These are phyloP conservation scores for Paramecium caudatum DNA, from an alignment of 73 alveolate species.

Conservation along the genomic window DNA sequence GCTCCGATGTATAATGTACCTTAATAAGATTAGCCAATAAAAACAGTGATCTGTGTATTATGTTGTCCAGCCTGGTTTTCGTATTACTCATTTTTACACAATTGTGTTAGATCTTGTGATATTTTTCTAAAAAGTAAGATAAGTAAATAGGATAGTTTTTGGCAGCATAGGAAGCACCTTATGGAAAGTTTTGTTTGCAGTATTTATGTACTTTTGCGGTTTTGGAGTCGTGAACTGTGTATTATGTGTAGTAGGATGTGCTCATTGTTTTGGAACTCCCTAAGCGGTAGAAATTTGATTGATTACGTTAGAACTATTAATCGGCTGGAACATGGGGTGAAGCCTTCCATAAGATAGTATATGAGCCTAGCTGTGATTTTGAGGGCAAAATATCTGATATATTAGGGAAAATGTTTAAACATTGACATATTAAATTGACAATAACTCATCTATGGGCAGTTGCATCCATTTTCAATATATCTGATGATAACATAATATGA, in stretches of 20 bases:
- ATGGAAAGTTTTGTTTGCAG: slow-evolving; percentile 22
- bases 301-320: not conserved
- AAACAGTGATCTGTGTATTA: no score
- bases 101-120: not conserved
- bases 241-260: not conserved
- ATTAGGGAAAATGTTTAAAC: slow-evolving; percentile 20
- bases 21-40: no score
- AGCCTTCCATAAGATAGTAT: not conserved
- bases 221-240: not conserved
- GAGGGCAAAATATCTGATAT: not conserved
- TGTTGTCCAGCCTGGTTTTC: not conserved
- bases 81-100: not conserved
- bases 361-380: not conserved
- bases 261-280: not conserved
- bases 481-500: slow-evolving; percentile 86
- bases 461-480: slow-evolving; percentile 81
- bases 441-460: slow-evolving; percentile 39
- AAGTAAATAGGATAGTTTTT: not conserved
- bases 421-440: not conserved
- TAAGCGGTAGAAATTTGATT: not conserved
- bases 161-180: not conserved
- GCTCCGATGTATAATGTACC: no score
- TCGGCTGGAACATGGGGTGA: slow-evolving; percentile 5
- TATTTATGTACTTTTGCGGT: not conserved
- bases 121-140: not conserved